A percentile compares a stretch with the other conserved stretches of the same genome.
Conservation (phyloP, 805 yeast species). For the Metschnikowia gelsemii region DNA sequence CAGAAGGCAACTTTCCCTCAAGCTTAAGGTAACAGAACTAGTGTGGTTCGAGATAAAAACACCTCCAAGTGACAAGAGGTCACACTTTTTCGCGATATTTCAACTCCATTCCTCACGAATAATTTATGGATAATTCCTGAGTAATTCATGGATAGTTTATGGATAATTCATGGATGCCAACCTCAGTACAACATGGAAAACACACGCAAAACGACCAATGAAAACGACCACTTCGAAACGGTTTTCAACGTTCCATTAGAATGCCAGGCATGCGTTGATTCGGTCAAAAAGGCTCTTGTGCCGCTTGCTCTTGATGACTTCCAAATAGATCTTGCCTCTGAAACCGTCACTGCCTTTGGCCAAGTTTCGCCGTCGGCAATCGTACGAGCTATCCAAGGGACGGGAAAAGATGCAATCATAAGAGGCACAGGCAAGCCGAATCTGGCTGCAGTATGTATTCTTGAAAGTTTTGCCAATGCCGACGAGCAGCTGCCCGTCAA, state of each 20-base stretch:
- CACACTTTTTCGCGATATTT: no score
- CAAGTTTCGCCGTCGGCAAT: constrained; percentile 72
- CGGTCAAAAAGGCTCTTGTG: constrained; percentile 54
- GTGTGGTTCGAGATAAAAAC: no score
- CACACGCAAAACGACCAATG: background rate
- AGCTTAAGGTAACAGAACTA: no score
- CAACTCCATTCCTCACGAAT: background rate
- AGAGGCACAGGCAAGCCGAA: constrained; percentile 88
- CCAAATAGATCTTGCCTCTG: constrained; percentile 55
- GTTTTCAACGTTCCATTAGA: constrained; percentile 85
- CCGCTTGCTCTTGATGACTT: constrained; percentile 51
- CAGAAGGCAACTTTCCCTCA: no score
- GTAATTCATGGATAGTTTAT: no score
- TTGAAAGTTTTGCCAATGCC: constrained; percentile 64
- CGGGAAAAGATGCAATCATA: constrained; percentile 87
- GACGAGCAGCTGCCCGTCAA: constrained; percentile 60
- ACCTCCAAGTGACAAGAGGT: no score
- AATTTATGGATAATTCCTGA: no score
- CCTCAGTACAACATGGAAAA: background rate
- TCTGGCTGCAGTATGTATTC: constrained; percentile 86
- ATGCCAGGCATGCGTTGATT: constrained; percentile 68
- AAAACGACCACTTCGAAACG: constrained; percentile 44
- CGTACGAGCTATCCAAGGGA: constrained; percentile 62
- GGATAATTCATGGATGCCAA: background rate
- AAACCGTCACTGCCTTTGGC: constrained; percentile 69